A percentile compares a stretch with the other conserved stretches of the same genome.
phyloP scores from a whole-genome alignment of 1,284 basidiomycete species.

The Apiotrichum veenhuisii region DNA sequence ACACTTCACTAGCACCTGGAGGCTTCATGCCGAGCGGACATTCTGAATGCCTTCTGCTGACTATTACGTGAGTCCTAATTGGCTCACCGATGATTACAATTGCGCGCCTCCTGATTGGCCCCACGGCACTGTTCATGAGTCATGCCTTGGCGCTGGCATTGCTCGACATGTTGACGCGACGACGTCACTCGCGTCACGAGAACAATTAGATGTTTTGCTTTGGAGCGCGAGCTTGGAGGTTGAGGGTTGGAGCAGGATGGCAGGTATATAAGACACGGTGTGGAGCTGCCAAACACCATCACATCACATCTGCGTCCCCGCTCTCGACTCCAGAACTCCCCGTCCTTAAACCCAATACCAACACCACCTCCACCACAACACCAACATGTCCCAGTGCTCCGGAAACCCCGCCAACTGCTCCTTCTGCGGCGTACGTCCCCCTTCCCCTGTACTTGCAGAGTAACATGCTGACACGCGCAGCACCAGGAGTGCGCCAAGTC shows the following conservation, averaged over 20 bases:
- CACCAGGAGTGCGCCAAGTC: slow-evolving; percentile 32
- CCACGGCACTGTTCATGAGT: not conserved
- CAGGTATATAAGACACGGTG: not conserved
- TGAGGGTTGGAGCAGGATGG: too few relatives aligned
- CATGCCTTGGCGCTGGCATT: too few relatives aligned
- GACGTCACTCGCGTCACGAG: too few relatives aligned
- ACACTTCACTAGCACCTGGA: too few relatives aligned
- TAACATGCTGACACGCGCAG: not conserved
- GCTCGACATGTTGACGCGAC: too few relatives aligned
- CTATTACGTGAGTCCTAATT: not conserved
- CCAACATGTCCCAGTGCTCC: slow-evolving; percentile 35
- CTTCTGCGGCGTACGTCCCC: slow-evolving; percentile 38
- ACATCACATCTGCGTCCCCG: not conserved
- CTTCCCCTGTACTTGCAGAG: not conserved
- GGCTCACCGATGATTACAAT: not conserved
- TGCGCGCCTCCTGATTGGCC: not conserved
- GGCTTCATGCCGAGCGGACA: too few relatives aligned
- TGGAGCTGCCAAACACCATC: not conserved
- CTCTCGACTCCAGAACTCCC: not conserved
- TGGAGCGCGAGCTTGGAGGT: too few relatives aligned
- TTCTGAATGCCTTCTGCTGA: not conserved
- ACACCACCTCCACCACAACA: not conserved
- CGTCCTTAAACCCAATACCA: not conserved
- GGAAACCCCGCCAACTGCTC: slow-evolving; percentile 43
- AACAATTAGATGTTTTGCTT: too few relatives aligned